phyloP scores from a whole-genome alignment of 768 basidiomycete species.

The Hirschioporus abietinus region DNA sequence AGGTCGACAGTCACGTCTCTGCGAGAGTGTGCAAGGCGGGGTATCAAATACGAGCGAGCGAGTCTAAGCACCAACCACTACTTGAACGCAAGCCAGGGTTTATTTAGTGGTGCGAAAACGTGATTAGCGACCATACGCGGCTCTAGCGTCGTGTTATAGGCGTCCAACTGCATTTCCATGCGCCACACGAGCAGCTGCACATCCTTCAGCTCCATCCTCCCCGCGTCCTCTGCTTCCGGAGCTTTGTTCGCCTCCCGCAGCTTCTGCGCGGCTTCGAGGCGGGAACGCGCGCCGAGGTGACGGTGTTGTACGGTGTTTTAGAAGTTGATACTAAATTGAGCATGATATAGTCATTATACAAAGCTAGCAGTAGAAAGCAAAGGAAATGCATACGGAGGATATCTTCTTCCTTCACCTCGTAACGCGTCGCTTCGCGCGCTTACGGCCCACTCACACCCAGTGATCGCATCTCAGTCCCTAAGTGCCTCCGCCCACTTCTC shows the following conservation, averaged over 20 bases:
- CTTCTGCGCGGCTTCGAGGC: slow-evolving; percentile 56
- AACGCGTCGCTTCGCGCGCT: slow-evolving; percentile 58
- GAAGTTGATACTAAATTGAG: neutral
- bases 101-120: slow-evolving; percentile 87
- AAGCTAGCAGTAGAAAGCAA: neutral
- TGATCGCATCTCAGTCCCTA: slow-evolving; percentile 76
- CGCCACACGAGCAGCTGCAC: slow-evolving; percentile 72
- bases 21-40: too few species aligned
- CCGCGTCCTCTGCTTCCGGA: slow-evolving; percentile 72
- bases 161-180: slow-evolving; percentile 52
- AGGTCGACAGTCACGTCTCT: too few species aligned
- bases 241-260: slow-evolving; percentile 57
- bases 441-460: slow-evolving; percentile 49
- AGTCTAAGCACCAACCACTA: neutral
- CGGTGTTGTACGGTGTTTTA: slow-evolving; percentile 5
- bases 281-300: slow-evolving; percentile 18
- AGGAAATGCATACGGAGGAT: slow-evolving; percentile 13
- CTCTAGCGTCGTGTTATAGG: slow-evolving; percentile 79
- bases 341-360: slow-evolving; percentile 22
- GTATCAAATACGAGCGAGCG: too few species aligned
- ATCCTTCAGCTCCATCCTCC: slow-evolving; percentile 72
- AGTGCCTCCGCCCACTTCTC: slow-evolving; percentile 85
- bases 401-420: slow-evolving; percentile 74
- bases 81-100: slow-evolving; percentile 46
- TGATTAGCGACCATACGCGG: slow-evolving; percentile 94